These are phyloP conservation scores for Candida ponderosae DNA, from an alignment of 805 yeast genomes.

Conservation along the genomic window DNA sequence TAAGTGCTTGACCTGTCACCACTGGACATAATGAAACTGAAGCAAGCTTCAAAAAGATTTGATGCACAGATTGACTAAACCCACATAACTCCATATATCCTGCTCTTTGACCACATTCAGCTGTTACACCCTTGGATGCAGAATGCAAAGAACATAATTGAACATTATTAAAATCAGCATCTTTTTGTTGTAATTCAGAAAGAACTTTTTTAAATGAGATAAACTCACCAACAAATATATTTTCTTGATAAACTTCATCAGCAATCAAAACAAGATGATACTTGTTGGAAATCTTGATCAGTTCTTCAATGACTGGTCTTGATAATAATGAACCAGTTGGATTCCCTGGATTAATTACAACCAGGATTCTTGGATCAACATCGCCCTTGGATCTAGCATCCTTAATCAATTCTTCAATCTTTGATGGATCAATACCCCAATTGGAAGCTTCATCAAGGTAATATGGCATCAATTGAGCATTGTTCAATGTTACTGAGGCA, in stretches of 20 bases:
- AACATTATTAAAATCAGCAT: conserved; percentile 51
- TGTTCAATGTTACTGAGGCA: conserved; percentile 83
- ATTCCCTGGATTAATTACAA: conserved; percentile 95
- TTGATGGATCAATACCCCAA: conserved; percentile 77
- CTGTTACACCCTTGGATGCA: conserved; percentile 95
- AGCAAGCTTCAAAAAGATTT: conserved; percentile 74
- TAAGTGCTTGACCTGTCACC: conserved; percentile 88
- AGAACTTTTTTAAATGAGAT: conserved; percentile 78
- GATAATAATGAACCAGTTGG: conserved; percentile 89
- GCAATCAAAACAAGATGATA: conserved; percentile 84
- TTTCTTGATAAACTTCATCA: conserved; percentile 97
- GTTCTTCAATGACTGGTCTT: conserved; percentile 56
- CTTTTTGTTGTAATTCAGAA: conserved; percentile 48
- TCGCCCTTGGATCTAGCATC: conserved; percentile 44
- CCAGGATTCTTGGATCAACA: conserved; percentile 66
- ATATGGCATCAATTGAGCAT: conserved; percentile 80
- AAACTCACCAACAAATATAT: conserved; percentile 76
- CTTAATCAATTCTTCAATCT: conserved; percentile 47
- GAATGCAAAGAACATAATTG: conserved; percentile 93
- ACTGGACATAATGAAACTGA: conserved; percentile 91
- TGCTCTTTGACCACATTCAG: conserved; percentile 99
- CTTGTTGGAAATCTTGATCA: conserved; percentile 78
- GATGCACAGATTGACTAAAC: conserved; percentile 60
- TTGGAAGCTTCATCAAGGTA: conserved; percentile 69
- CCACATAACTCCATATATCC: conserved; percentile 96